These are phyloP conservation scores for Erigeron canadensis DNA, from an alignment of 129 eudicot species.

Conservation along the genomic window DNA sequence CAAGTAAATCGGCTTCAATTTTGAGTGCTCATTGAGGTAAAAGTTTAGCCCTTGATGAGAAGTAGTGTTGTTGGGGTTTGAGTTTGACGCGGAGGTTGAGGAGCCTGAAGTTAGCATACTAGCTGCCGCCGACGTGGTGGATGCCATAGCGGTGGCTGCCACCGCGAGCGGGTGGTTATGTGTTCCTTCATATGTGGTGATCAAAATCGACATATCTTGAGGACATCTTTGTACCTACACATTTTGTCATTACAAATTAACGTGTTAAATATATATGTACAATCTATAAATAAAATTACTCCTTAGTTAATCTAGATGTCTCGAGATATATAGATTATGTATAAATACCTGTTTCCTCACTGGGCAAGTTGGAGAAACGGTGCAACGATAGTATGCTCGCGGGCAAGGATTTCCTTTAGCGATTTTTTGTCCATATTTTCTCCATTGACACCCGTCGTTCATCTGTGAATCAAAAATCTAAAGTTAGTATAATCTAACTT, in stretches of 20 bases:
- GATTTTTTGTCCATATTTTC: constrained; percentile 91
- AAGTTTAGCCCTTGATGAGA: constrained; percentile 52
- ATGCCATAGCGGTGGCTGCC: constrained; percentile 91
- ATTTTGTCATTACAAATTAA: constrained; percentile 9
- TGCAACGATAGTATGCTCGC: constrained; percentile 89
- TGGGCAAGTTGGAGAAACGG: constrained; percentile 83
- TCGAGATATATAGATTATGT: not conserved
- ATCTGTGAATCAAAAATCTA: constrained; percentile 36
- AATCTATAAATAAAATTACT: not conserved
- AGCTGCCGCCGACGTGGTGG: constrained; percentile 90
- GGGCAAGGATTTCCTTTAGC: constrained; percentile 97
- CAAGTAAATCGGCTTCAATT: constrained; percentile 60
- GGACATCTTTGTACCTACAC: constrained; percentile 87
- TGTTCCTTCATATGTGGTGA: constrained; percentile 90
- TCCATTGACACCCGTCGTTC: constrained; percentile 98
- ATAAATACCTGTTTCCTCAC: constrained; percentile 79
- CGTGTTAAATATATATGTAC: not conserved
- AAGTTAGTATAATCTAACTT: not conserved
- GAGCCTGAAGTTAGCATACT: constrained; percentile 69
- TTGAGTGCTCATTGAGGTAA: constrained; percentile 57
- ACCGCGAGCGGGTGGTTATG: constrained; percentile 85
- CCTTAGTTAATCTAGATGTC: not conserved
- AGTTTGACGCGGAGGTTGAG: constrained; percentile 40
- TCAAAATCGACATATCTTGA: constrained; percentile 81
- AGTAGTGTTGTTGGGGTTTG: constrained; percentile 32